Evolutionary conservation across 345 rosid species (phyloP), one percentile per base, ranked within the genome.

Genomic region (Arabis hirsuta): DNA sequence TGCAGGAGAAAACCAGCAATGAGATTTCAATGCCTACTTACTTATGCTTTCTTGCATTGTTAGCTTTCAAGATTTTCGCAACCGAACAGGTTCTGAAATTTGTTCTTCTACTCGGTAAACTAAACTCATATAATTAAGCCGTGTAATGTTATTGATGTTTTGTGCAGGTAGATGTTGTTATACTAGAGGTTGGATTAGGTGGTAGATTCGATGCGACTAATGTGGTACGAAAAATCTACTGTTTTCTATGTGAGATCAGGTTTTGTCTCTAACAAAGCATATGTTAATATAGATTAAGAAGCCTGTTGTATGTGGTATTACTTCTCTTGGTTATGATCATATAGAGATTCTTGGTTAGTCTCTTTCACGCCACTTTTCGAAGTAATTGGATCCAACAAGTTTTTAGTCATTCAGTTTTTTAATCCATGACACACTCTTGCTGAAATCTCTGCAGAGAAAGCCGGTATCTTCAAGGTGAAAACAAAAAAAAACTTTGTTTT

Each of bases 291-390:
- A 95, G 99, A 85, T 95, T 72, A 84, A 81, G 73, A 76, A 71
- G 71, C 99, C 99, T 47, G 57, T 90, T 20, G 97, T 95, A 0
- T 95, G 99, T 56, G 99, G 96, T 72, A 73, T 95, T 74, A 43
- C 94, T 71, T 92, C 98, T 67, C 97, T 95, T 52, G 99, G 99
- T 42, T 95, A 88, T 80, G 99, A 95, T 73, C 99, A 95, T 81
- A 95, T 88, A 96, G 99, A 95, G 84, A 95, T 95, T 78, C 97
- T 95, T 63, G 99, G 99, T 95, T 84, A 81, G 99, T 89, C 67
- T 81, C 65, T 69, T 61, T 46, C 3, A 0, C 20, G 5, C 24
- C 43, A 42, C 16, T 66, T 13, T 0, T 5, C 3, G 1, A 32
- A 5, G 20, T 1, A 42, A 41, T 9, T 20, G 68, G 27, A 41